A percentile compares a stretch with the other conserved stretches of the same genome.
phyloP scores from a whole-genome alignment of 164 flowering plant genomes.

The Akebia trifoliata region DNA sequence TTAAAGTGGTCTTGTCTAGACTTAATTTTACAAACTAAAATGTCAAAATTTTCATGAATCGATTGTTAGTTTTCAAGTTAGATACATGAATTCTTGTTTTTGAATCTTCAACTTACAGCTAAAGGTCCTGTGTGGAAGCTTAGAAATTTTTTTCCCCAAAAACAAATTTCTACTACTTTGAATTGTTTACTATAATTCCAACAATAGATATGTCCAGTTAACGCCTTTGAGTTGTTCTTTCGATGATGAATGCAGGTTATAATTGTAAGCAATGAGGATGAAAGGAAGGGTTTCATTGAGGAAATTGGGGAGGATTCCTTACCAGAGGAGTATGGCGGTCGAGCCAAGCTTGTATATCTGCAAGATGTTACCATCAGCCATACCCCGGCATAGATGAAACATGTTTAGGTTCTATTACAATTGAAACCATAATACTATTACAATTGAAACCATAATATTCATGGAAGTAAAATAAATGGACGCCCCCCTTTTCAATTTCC shows the following conservation, averaged over 20 bases:
- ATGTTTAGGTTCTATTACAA: background rate
- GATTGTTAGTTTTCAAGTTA: background rate
- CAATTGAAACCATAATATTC: too few species aligned
- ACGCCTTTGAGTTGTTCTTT: too few species aligned
- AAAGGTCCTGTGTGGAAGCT: background rate
- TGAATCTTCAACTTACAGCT: too few species aligned
- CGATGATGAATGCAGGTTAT: slow-evolving; percentile 43
- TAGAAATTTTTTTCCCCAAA: too few species aligned
- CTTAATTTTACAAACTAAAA: background rate
- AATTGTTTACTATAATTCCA: background rate
- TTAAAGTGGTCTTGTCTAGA: background rate
- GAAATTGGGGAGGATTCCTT: slow-evolving; percentile 62
- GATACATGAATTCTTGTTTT: too few species aligned
- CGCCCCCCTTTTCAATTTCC: too few species aligned
- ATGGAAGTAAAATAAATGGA: too few species aligned
- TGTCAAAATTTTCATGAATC: background rate
- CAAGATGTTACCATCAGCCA: slow-evolving; percentile 49
- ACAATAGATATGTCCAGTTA: background rate
- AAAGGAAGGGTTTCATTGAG: slow-evolving; percentile 26
- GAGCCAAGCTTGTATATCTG: slow-evolving; percentile 48
- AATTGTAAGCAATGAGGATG: slow-evolving; percentile 60
- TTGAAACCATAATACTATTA: too few species aligned
- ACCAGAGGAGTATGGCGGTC: slow-evolving; percentile 72
- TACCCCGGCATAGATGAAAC: background rate
- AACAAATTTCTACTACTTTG: background rate